These are phyloP conservation scores for Pichia insulana DNA, from an alignment of 805 yeast species.

Conservation along the genomic window DNA sequence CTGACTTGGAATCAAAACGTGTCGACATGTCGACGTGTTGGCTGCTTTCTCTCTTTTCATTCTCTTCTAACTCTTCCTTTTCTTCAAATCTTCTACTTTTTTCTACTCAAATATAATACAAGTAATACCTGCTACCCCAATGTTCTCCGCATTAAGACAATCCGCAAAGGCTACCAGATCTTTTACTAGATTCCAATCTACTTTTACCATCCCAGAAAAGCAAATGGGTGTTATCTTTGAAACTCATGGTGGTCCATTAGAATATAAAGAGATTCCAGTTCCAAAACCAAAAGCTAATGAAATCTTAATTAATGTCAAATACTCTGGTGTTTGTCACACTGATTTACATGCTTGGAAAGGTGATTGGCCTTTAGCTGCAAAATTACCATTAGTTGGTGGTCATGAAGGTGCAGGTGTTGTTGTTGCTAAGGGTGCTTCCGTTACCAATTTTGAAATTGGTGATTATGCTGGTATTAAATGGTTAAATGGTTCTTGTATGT, in stretches of 20 bases:
- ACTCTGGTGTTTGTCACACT: conserved; percentile 70
- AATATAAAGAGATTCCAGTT: conserved; percentile 67
- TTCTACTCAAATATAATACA: no score
- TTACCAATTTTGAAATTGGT: conserved; percentile 52
- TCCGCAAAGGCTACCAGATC: not conserved
- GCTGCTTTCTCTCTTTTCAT: no score
- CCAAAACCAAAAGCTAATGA: conserved; percentile 58
- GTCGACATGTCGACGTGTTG: no score
- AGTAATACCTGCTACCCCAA: no score
- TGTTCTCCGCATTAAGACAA: not conserved
- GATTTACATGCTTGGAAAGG: conserved; percentile 71
- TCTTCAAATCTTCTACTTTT: not conserved
- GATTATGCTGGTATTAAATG: conserved; percentile 63
- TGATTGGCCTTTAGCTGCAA: conserved; percentile 56
- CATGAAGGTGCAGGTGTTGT: conserved; percentile 71
- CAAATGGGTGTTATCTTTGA: conserved; percentile 70
- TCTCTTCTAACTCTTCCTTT: no score
- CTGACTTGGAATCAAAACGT: no score
- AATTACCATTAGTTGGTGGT: conserved; percentile 60
- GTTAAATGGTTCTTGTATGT: conserved; percentile 59
- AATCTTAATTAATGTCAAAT: conserved; percentile 56
- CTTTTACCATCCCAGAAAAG: conserved; percentile 42
- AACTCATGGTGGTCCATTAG: conserved; percentile 52
- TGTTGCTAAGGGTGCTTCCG: conserved; percentile 53
- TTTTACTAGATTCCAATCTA: conserved; percentile 19